phyloP scores from a whole-genome alignment of 495 filamentous ascomycete genomes.

The Alectoria sarmentosa region DNA sequence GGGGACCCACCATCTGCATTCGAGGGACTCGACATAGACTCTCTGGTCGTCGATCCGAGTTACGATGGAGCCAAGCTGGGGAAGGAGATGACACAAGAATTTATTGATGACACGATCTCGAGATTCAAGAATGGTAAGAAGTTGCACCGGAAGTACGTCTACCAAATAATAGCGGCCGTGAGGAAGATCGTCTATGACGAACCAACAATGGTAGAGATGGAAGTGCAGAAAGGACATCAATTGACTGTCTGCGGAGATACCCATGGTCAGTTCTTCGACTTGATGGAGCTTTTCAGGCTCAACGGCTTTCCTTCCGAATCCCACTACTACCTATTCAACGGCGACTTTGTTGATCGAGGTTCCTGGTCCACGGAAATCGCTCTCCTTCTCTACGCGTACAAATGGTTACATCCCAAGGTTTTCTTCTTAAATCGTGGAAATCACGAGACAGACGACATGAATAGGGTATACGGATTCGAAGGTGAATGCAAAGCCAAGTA shows the following conservation, averaged over 20 bases:
- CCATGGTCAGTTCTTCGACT: conserved; percentile 97
- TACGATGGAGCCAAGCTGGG: conserved; percentile 83
- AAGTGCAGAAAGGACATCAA: conserved; percentile 63
- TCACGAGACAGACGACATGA: conserved; percentile 99
- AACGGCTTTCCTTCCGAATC: conserved; percentile 78
- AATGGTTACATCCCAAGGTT: conserved; percentile 78
- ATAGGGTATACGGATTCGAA: conserved; percentile 96
- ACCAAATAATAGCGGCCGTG: conserved; percentile 87
- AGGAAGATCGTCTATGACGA: conserved; percentile 85
- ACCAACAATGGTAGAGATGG: conserved; percentile 95
- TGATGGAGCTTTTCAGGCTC: conserved; percentile 91
- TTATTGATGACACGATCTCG: conserved; percentile 93
- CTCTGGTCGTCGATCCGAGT: conserved; percentile 67
- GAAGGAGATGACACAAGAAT: conserved; percentile 87
- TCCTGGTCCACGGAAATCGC: conserved; percentile 98
- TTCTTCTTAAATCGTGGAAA: conserved; percentile 99
- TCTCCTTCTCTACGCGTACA: conserved; percentile 89
- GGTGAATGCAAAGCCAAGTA: conserved; percentile 98
- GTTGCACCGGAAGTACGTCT: conserved; percentile 92
- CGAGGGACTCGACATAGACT: conserved; percentile 80
- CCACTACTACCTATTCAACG: conserved; percentile 96
- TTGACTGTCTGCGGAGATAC: conserved; percentile 98
- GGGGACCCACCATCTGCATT: conserved; percentile 85
- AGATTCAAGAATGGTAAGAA: conserved; percentile 95
- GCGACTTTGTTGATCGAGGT: conserved; percentile 96